Percentiles rank a stretch among this genome's conserved stretches.
phyloP scores from a whole-genome alignment of 495 filamentous ascomycete species.

The Penicillium ochrochloron region DNA sequence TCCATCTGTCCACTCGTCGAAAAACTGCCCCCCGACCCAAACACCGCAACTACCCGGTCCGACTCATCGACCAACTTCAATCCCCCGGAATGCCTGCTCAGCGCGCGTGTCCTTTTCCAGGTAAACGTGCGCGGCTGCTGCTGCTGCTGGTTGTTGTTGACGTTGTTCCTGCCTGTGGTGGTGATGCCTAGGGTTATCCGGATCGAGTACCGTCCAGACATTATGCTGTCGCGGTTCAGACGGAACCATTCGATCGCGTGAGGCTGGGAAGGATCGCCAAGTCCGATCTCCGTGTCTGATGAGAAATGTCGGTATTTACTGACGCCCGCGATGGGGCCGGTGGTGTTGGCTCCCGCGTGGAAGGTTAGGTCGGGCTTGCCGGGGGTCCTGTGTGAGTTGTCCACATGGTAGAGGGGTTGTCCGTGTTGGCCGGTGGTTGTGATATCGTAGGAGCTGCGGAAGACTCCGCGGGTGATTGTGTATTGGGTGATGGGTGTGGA shows the following conservation, averaged over 20 bases:
- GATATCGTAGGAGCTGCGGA: constrained; percentile 36
- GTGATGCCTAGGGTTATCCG: constrained; percentile 23
- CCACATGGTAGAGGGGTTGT: constrained; percentile 32
- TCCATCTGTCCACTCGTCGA: constrained; percentile 24
- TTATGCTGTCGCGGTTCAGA: constrained; percentile 29
- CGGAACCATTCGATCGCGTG: constrained; percentile 33
- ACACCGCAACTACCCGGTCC: constrained; percentile 35
- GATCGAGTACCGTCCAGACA: constrained; percentile 32
- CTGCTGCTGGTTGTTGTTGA: too few relatives aligned
- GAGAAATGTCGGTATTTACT: constrained; percentile 45
- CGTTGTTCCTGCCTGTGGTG: background rate
- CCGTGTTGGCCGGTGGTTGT: constrained; percentile 29
- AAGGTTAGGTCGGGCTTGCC: constrained; percentile 42
- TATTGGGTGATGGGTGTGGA: background rate
- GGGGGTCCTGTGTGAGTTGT: constrained; percentile 33
- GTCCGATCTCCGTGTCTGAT: constrained; percentile 35
- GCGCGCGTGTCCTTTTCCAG: constrained; percentile 42
- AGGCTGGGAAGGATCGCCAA: constrained; percentile 32
- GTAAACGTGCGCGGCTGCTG: constrained; percentile 24
- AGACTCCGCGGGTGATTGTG: constrained; percentile 24
- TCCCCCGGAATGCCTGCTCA: constrained; percentile 29
- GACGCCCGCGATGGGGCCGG: constrained; percentile 32
- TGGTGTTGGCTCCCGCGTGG: constrained; percentile 34
- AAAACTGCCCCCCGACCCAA: constrained; percentile 26
- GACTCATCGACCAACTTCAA: constrained; percentile 40